Evolutionary conservation across 108 stramenopile species (phyloP).

Genomic region (Cyclotella sp.): DNA sequence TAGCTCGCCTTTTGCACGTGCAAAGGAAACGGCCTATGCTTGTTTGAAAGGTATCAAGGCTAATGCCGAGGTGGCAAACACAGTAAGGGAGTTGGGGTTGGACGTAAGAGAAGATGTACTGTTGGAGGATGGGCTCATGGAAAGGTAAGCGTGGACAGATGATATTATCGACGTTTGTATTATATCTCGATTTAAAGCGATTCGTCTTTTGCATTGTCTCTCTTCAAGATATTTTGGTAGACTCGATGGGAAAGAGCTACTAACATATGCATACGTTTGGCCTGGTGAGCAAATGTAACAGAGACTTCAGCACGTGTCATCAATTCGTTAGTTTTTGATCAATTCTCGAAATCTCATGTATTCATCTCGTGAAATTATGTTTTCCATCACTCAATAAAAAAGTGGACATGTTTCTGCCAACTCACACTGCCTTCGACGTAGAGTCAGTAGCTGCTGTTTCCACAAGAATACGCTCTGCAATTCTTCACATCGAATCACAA

Average conservation of each 20-base stretch:
- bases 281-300: conserved; percentile 34
- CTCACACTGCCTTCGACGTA: conserved; percentile 80
- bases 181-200: neutral
- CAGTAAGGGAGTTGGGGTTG: conserved; percentile 52
- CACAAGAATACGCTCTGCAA: conserved; percentile 63
- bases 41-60: conserved; percentile 57
- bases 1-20: conserved; percentile 85
- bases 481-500: conserved; percentile 58
- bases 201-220: neutral
- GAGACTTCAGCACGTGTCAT: neutral
- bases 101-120: conserved; percentile 52
- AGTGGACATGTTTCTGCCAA: conserved; percentile 70
- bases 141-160: conserved; percentile 42
- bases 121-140: conserved; percentile 75
- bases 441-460: conserved; percentile 87
- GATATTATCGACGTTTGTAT: neutral
- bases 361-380: neutral
- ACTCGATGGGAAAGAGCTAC: conserved; percentile 70
- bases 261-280: conserved; percentile 83
- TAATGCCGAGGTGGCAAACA: conserved; percentile 40
- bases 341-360: neutral
- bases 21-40: conserved; percentile 72
- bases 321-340: neutral
- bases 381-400: neutral
- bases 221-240: conserved; percentile 66